A percentile compares a stretch with the other conserved stretches of the same genome.
These are phyloP conservation scores for Colletotrichum godetiae DNA, from an alignment of 2,329 filamentous ascomycete genomes.

Conservation along the genomic window DNA sequence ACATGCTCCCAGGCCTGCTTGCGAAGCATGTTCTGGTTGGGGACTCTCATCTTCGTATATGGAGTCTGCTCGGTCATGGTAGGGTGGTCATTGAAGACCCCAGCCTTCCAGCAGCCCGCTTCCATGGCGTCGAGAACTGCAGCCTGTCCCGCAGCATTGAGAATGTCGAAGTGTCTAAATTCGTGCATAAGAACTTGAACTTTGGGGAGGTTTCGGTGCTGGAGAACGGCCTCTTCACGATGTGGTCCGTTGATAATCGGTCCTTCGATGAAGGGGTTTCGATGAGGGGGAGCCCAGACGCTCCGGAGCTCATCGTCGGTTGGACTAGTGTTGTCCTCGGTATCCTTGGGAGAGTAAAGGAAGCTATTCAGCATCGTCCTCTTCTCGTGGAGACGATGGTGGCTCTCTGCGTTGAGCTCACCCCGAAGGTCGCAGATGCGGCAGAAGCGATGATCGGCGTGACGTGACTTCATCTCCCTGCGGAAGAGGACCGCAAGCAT, in stretches of 20 bases:
- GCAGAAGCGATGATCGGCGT: constrained; percentile 10
- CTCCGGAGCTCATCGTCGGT: background rate
- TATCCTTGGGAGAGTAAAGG: background rate
- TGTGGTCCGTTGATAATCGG: background rate
- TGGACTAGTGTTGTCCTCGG: background rate
- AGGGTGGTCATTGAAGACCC: background rate
- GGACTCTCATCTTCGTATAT: background rate
- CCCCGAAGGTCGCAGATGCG: background rate
- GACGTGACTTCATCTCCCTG: background rate
- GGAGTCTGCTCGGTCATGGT: background rate
- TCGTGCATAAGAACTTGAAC: background rate
- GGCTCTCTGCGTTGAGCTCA: background rate
- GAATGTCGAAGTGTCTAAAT: background rate
- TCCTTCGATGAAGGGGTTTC: constrained; percentile 6
- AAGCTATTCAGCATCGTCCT: background rate
- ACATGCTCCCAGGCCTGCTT: constrained; percentile 11
- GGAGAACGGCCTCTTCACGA: background rate
- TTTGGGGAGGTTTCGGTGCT: background rate
- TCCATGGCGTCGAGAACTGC: background rate
- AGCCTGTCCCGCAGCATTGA: background rate
- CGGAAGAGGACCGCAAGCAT: constrained; percentile 11
- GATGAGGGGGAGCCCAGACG: background rate
- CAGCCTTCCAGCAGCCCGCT: background rate
- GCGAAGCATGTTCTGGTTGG: background rate
- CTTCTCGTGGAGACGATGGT: constrained; percentile 13